phyloP scores from a whole-genome alignment of 805 yeast genomes.

The Lipomyces spencermartinsiae region DNA sequence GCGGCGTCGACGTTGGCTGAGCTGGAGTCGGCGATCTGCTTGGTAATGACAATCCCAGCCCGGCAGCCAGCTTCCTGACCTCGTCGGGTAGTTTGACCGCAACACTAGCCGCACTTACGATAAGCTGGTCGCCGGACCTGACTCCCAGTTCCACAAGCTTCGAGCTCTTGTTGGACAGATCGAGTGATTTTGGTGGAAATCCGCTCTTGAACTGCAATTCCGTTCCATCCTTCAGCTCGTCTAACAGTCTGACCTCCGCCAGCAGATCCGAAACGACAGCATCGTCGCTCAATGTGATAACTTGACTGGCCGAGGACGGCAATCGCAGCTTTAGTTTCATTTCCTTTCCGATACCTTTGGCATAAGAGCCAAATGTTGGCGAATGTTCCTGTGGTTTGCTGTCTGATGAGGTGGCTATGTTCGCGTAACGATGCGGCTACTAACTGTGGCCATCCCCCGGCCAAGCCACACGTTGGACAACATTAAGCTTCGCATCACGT shows the following conservation, averaged over 20 bases:
- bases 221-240: constrained; percentile 41
- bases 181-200: constrained; percentile 63
- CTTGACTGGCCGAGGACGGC: constrained; percentile 41
- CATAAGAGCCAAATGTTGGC: no score
- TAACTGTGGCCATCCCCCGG: no score
- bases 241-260: constrained; percentile 21
- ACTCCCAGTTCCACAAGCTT: constrained; percentile 55
- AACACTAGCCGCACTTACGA: constrained; percentile 44
- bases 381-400: no score
- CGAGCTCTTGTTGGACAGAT: constrained; percentile 41
- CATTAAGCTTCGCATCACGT: not conserved
- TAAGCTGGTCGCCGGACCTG: constrained; percentile 64
- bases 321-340: constrained; percentile 52
- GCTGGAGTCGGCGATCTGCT: not conserved
- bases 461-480: no score
- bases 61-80: constrained; percentile 5
- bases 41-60: not conserved
- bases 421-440: no score
- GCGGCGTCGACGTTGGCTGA: not conserved
- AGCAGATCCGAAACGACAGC: constrained; percentile 49
- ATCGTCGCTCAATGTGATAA: constrained; percentile 50
- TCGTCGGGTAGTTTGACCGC: constrained; percentile 10
- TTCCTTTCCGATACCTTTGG: no score
- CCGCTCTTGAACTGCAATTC: constrained; percentile 51
- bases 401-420: no score